These are phyloP conservation scores for Phytophthora chlamydospora DNA, from an alignment of 352 stramenopile species.

Conservation along the genomic window DNA sequence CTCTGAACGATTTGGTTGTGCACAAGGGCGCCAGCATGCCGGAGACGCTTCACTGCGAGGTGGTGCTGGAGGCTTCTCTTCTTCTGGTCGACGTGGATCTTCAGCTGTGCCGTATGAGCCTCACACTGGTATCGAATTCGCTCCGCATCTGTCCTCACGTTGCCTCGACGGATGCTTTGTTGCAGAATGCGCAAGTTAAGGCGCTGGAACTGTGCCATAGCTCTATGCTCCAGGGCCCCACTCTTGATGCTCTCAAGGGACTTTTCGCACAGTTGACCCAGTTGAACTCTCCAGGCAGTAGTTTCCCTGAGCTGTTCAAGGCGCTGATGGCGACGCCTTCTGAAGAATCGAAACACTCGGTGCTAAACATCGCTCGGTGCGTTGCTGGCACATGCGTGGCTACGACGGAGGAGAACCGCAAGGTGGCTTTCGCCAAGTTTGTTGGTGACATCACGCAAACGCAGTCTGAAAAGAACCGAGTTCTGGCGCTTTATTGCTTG, in stretches of 20 bases:
- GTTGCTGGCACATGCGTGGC: conserved; percentile 88
- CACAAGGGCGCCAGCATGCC: conserved; percentile 76
- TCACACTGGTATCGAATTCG: conserved; percentile 87
- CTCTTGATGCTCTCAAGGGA: conserved; percentile 52
- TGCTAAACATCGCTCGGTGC: conserved; percentile 94
- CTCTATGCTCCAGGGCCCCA: conserved; percentile 91
- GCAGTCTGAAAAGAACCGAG: conserved; percentile 69
- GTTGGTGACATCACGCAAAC: conserved; percentile 64
- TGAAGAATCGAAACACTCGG: conserved; percentile 89
- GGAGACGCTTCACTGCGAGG: conserved; percentile 82
- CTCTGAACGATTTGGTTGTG: conserved; percentile 91
- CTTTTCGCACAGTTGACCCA: conserved; percentile 79
- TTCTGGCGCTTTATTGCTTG: conserved; percentile 94
- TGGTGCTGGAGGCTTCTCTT: conserved; percentile 90
- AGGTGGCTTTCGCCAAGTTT: conserved; percentile 78
- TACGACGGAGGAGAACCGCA: conserved; percentile 59
- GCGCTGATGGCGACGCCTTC: conserved; percentile 70
- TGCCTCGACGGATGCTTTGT: conserved; percentile 61
- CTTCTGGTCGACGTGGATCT: conserved; percentile 97
- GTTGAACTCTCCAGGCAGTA: conserved; percentile 52
- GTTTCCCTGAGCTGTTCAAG: conserved; percentile 90
- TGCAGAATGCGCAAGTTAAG: conserved; percentile 76
- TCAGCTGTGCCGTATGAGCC: conserved; percentile 94
- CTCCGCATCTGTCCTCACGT: conserved; percentile 70
- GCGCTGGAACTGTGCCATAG: conserved; percentile 91